These are phyloP conservation scores for Coelastrella sp. DNA, from an alignment of 139 green algal genomes.

Conservation along the genomic window DNA sequence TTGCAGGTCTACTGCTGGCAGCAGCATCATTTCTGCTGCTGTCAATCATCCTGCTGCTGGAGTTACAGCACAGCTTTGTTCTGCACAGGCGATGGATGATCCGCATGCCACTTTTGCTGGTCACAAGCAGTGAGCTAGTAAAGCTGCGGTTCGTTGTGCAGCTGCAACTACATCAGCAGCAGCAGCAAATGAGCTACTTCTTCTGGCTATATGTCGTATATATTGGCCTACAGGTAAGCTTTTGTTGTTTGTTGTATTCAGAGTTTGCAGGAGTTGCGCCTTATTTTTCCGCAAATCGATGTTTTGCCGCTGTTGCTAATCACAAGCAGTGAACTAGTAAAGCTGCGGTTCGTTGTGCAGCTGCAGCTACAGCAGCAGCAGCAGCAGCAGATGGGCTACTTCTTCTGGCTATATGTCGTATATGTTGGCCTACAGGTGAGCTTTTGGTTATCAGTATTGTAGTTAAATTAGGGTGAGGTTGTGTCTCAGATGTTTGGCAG, in stretches of 20 bases:
- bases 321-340: constrained; percentile 26
- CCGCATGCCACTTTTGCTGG: constrained; percentile 14
- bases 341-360: constrained; percentile 43
- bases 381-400: constrained; percentile 28
- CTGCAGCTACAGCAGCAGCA: constrained; percentile 2
- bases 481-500: too few species aligned
- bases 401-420: constrained; percentile 41
- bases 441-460: neutral
- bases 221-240: constrained; percentile 5
- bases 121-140: constrained; percentile 24
- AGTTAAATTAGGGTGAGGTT: neutral
- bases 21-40: too few species aligned
- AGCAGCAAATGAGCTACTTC: constrained; percentile 27
- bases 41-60: neutral
- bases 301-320: too few species aligned
- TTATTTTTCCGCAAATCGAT: too few species aligned
- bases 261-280: neutral
- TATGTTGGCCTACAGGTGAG: constrained; percentile 24
- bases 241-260: neutral
- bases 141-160: constrained; percentile 46
- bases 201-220: constrained; percentile 42
- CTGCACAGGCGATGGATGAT: constrained; percentile 10
- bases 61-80: neutral
- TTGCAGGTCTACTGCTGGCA: too few species aligned
- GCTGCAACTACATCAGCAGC: neutral